Conservation (phyloP, 1,284 basidiomycete species). For the Sporisorium graminicola region DNA sequence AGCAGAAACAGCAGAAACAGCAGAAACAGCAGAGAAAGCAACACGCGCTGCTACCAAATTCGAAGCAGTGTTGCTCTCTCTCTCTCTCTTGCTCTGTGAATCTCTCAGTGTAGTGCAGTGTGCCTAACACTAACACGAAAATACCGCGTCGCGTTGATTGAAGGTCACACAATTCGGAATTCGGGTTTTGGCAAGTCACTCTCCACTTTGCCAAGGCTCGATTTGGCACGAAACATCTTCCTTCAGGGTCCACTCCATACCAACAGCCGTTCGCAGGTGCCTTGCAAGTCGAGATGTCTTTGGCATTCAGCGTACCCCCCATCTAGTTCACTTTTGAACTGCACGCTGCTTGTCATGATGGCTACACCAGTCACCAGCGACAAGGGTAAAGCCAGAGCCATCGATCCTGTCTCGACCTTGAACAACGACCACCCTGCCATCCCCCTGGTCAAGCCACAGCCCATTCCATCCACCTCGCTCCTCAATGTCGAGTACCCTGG, state of each 20-base stretch:
- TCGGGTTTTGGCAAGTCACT: constrained; percentile 4
- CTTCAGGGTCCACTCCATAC: constrained; percentile 18
- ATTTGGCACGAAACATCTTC: background rate
- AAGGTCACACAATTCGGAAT: constrained; percentile 8
- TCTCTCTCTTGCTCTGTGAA: background rate
- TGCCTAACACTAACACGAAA: constrained; percentile 7
- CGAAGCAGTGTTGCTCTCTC: constrained; percentile 1
- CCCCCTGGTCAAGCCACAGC: constrained; percentile 20
- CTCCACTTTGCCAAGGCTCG: background rate
- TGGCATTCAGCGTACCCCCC: background rate
- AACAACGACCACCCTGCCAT: constrained; percentile 6
- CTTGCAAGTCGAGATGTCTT: background rate
- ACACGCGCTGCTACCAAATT: constrained; percentile 1
- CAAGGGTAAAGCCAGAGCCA: constrained; percentile 33
- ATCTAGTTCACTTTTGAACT: no score
- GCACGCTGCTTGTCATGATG: constrained; percentile 12
- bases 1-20: background rate
- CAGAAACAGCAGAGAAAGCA: background rate
- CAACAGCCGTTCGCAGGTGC: background rate
- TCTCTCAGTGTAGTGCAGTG: no score
- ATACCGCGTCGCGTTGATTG: constrained; percentile 53
- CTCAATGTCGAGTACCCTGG: constrained; percentile 65
- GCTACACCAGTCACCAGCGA: background rate
- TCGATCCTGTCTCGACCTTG: background rate
- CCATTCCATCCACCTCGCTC: constrained; percentile 45